A percentile compares a stretch with the other conserved stretches of the same genome.
These are phyloP conservation scores for Erucastrum elatum DNA, from an alignment of 345 rosid genomes.

Conservation along the genomic window DNA sequence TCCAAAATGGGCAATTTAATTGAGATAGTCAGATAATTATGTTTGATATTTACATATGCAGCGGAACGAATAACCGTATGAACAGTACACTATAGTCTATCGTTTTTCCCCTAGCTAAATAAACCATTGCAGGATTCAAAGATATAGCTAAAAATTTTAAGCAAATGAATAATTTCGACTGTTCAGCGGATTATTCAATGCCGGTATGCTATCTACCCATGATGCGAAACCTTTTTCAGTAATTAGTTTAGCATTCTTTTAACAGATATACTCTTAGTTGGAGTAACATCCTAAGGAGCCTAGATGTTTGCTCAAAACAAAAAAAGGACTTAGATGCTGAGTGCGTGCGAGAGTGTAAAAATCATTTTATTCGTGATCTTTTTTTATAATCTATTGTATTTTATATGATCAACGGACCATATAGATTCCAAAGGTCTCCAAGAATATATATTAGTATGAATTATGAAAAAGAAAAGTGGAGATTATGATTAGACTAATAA, in stretches of 20 bases:
- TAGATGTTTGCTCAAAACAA: too few relatives aligned
- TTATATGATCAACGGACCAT: not conserved
- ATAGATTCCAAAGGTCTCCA: not conserved
- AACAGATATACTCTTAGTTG: not conserved
- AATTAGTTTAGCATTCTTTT: not conserved
- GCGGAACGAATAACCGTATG: not conserved
- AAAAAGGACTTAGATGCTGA: not conserved
- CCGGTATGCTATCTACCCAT: not conserved
- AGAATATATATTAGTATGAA: not conserved
- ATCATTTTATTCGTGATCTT: not conserved
- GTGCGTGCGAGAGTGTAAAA: not conserved
- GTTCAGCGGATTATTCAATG: not conserved
- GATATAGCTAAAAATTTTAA: not conserved
- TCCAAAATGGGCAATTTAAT: not conserved
- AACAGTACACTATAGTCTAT: not conserved
- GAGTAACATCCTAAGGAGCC: not conserved
- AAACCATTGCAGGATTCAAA: not conserved
- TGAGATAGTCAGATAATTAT: not conserved
- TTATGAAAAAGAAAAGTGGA: not conserved
- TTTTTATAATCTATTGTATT: not conserved
- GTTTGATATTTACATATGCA: not conserved
- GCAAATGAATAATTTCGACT: not conserved
- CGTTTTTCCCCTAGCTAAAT: not conserved
- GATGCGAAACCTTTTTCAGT: not conserved
- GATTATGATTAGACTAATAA: constrained; percentile 8